phyloP scores from a whole-genome alignment of 208 protist species.

The Blastocrithidia nonstop region DNA sequence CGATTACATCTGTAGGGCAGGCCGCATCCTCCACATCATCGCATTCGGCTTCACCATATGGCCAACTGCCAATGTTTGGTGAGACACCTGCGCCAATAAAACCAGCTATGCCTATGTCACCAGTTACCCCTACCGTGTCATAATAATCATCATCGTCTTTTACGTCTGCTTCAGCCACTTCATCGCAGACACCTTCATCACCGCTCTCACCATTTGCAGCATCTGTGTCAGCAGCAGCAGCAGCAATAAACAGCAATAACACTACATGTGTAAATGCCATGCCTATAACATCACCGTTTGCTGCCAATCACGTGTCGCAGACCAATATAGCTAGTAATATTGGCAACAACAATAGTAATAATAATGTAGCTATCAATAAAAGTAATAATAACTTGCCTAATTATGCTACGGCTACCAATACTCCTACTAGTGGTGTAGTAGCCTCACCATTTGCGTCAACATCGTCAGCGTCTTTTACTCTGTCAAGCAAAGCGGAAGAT shows the following conservation, averaged over 20 bases:
- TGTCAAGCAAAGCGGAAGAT: background rate
- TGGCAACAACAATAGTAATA: too few relatives aligned
- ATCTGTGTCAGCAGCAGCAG: conserved; percentile 2
- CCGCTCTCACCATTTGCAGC: conserved; percentile 19
- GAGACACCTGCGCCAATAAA: conserved; percentile 8
- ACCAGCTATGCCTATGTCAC: background rate
- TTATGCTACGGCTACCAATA: too few relatives aligned
- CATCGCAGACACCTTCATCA: background rate
- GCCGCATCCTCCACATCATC: conserved; percentile 8
- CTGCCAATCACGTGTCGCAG: too few relatives aligned
- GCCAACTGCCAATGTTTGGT: conserved; percentile 70
- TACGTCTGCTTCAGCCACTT: conserved; percentile 19
- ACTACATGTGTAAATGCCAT: too few relatives aligned
- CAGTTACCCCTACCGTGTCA: too few relatives aligned
- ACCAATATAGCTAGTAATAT: too few relatives aligned
- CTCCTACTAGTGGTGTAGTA: too few relatives aligned
- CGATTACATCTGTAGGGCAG: background rate
- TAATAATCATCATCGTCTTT: conserved; percentile 1
- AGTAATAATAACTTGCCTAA: too few relatives aligned
- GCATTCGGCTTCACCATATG: conserved; percentile 53
- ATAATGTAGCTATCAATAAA: too few relatives aligned
- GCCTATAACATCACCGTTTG: too few relatives aligned
- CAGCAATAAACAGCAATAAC: background rate
- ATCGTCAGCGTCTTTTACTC: conserved; percentile 4
- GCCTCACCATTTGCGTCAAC: background rate